Evolutionary conservation across 441 rosid genomes (phyloP).

Genomic region (Gossypium schwendimanii): DNA sequence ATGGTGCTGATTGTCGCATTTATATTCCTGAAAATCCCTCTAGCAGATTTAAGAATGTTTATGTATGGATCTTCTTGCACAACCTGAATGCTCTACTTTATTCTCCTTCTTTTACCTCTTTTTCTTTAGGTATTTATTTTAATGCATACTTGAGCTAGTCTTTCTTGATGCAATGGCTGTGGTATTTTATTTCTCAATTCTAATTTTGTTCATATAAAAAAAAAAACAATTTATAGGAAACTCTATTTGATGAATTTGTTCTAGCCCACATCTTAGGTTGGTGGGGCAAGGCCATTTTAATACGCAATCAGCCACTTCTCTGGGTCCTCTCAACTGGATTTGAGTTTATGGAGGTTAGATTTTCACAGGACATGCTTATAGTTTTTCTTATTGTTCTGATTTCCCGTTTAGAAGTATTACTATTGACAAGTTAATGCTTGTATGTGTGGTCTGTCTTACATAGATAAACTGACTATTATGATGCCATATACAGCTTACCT

Average conservation of each 20-base stretch:
- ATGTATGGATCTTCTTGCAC: slow-evolving; percentile 80
- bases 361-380: slow-evolving; percentile 3
- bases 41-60: slow-evolving; percentile 99
- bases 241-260: slow-evolving; percentile 93
- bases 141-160: background rate
- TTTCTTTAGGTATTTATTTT: background rate
- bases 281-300: slow-evolving; percentile 99
- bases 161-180: background rate
- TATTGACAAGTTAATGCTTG: background rate
- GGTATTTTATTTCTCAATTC: slow-evolving; percentile 6
- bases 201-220: background rate
- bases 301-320: slow-evolving; percentile 94
- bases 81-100: slow-evolving; percentile 4
- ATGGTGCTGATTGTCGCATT: slow-evolving; percentile 92
- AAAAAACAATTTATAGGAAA: slow-evolving; percentile 36
- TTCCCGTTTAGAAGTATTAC: background rate
- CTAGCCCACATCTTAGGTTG: slow-evolving; percentile 97
- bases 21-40: slow-evolving; percentile 76
- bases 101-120: slow-evolving; percentile 24
- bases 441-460: background rate
- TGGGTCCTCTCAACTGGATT: slow-evolving; percentile 98
- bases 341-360: slow-evolving; percentile 92
- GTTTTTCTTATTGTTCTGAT: background rate
- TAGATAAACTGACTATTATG: slow-evolving; percentile 12
- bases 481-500: slow-evolving; percentile 63